Percentiles rank a stretch among this genome's conserved stretches.
These are phyloP conservation scores for Buxus sempervirens DNA, from an alignment of 164 flowering plant species.

Conservation along the genomic window DNA sequence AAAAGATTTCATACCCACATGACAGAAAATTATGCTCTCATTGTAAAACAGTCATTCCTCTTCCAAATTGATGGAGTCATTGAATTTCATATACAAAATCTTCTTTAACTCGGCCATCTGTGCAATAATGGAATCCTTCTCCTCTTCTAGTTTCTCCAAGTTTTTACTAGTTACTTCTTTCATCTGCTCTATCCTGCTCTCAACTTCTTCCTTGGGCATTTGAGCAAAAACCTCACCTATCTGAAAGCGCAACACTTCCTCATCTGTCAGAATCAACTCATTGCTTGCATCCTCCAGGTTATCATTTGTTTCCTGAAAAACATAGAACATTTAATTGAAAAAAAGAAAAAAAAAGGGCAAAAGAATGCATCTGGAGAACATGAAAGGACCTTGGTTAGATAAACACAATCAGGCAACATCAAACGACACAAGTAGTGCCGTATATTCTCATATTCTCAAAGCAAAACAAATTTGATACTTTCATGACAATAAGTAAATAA, in stretches of 20 bases:
- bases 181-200: slow-evolving; percentile 71
- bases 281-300: slow-evolving; percentile 93
- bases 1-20: too few relatives aligned
- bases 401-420: not conserved
- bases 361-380: not conserved
- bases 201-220: slow-evolving; percentile 82
- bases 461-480: not conserved
- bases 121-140: slow-evolving; percentile 61
- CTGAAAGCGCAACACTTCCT: slow-evolving; percentile 79
- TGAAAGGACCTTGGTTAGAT: not conserved
- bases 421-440: not conserved
- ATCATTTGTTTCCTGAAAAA: slow-evolving; percentile 72
- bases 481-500: too few relatives aligned
- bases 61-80: slow-evolving; percentile 93
- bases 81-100: slow-evolving; percentile 82
- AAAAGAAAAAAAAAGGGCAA: too few relatives aligned
- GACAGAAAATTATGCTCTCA: too few relatives aligned
- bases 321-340: not conserved
- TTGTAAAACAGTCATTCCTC: slow-evolving; percentile 47
- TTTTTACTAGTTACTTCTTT: slow-evolving; percentile 57
- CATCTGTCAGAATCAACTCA: slow-evolving; percentile 90
- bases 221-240: slow-evolving; percentile 97
- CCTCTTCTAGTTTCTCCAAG: slow-evolving; percentile 77
- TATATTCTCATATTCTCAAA: not conserved
- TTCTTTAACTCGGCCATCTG: slow-evolving; percentile 93